Conservation (phyloP, 208 protist species). For the Angomonas deanei region DNA sequence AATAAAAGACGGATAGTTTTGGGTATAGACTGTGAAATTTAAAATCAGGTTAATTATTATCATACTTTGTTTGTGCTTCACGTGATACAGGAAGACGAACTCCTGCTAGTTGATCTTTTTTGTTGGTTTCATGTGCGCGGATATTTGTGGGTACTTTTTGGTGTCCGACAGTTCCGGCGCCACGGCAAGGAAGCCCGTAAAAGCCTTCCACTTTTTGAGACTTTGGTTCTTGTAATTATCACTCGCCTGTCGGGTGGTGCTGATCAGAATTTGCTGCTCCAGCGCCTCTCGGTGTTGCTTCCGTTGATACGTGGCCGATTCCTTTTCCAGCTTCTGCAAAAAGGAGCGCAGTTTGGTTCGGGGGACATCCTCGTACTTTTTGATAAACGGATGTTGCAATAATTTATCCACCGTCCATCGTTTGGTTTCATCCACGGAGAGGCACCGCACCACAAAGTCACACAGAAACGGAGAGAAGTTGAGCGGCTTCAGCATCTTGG, state of each 20-base stretch:
- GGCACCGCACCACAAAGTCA: constrained; percentile 78
- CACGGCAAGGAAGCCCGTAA: constrained; percentile 63
- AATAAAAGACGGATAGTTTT: not conserved
- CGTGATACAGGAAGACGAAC: not conserved
- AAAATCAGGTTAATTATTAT: not conserved
- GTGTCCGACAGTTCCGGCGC: constrained; percentile 54
- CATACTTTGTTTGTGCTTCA: not conserved
- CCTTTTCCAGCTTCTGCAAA: constrained; percentile 59
- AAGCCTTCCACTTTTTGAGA: constrained; percentile 50
- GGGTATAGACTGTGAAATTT: not conserved
- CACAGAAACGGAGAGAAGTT: constrained; percentile 61
- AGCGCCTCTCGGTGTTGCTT: constrained; percentile 64
- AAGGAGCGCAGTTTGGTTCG: constrained; percentile 70
- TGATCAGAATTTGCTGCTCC: constrained; percentile 69
- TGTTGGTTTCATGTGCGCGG: not conserved
- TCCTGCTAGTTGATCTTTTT: not conserved
- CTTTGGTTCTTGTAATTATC: constrained; percentile 66
- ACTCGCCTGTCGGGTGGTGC: constrained; percentile 38
- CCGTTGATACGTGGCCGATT: constrained; percentile 66
- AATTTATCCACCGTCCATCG: constrained; percentile 66
- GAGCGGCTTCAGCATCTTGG: constrained; percentile 78
- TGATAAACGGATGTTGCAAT: constrained; percentile 75
- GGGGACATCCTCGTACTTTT: constrained; percentile 47
- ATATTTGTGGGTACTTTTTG: constrained; percentile 61
- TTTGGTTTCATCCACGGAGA: constrained; percentile 31